phyloP scores from a whole-genome alignment of 495 filamentous ascomycete species.

The Hypoxylon fragiforme region DNA sequence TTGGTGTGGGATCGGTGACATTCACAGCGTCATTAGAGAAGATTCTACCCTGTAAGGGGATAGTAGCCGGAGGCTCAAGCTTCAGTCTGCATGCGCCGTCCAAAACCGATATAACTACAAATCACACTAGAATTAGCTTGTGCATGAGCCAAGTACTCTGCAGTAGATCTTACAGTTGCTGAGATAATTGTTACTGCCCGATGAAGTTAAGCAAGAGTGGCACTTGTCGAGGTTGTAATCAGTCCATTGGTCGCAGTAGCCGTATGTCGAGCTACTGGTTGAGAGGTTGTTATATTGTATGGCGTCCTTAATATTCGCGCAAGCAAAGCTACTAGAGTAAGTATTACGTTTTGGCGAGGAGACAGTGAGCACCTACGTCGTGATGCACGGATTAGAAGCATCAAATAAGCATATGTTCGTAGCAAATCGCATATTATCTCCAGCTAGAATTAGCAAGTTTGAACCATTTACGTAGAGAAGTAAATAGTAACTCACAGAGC shows the following conservation, averaged over 20 bases:
- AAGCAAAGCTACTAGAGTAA: conserved; percentile 42
- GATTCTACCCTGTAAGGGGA: conserved; percentile 51
- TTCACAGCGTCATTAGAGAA: conserved; percentile 51
- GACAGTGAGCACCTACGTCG: conserved; percentile 37
- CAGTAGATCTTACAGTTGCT: conserved; percentile 43
- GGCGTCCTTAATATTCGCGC: conserved; percentile 40
- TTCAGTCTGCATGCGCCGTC: conserved; percentile 52
- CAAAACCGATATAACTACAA: conserved; percentile 46
- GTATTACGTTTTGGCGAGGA: no score
- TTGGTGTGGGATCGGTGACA: conserved; percentile 44
- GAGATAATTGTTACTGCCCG: conserved; percentile 32
- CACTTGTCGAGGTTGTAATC: conserved; percentile 39
- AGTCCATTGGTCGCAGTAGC: conserved; percentile 48
- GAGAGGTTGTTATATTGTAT: conserved; percentile 44
- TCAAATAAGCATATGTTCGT: conserved; percentile 46
- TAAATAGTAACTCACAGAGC: conserved; percentile 42
- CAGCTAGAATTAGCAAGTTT: conserved; percentile 1
- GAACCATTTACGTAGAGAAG: not conserved
- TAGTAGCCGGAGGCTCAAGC: conserved; percentile 40
- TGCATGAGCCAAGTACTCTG: not conserved
- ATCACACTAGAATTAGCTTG: conserved; percentile 3
- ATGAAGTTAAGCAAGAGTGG: conserved; percentile 36
- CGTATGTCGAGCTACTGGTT: conserved; percentile 37
- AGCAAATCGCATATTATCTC: conserved; percentile 53
- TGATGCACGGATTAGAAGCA: conserved; percentile 44